Conservation (phyloP, 202 grass and related monocot genomes). For the Brachypodium distachyon region DNA sequence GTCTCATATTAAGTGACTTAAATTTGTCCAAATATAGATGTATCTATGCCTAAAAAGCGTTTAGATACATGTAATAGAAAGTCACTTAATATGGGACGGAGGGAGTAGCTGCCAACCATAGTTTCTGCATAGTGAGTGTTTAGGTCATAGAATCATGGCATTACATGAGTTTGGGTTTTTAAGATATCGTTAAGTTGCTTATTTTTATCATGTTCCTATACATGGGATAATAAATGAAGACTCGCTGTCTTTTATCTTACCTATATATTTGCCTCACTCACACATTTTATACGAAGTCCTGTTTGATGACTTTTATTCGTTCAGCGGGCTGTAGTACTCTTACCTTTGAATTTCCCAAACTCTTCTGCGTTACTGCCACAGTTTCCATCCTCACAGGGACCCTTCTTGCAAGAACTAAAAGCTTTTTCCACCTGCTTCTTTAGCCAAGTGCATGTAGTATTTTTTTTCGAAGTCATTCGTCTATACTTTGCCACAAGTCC, state of each 20-base stretch:
- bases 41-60: too few species aligned
- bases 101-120: conserved; percentile 5
- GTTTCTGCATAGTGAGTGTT: conserved; percentile 10
- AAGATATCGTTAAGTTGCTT: background rate
- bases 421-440: background rate
- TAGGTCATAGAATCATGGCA: conserved; percentile 1
- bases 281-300: conserved; percentile 4
- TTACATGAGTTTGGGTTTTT: background rate
- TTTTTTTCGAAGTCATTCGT: background rate
- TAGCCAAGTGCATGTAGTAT: background rate
- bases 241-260: background rate
- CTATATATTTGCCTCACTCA: background rate
- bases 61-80: too few species aligned
- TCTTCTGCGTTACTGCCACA: background rate
- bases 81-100: too few species aligned
- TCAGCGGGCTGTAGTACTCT: background rate
- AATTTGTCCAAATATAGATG: too few species aligned
- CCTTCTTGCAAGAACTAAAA: background rate
- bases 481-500: background rate
- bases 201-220: background rate
- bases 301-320: conserved; percentile 12
- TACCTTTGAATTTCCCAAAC: background rate
- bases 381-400: background rate
- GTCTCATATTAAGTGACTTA: too few species aligned
- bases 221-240: conserved; percentile 8